Evolutionary conservation across 345 rosid species (phyloP).

Genomic region (Turritis glabra): DNA sequence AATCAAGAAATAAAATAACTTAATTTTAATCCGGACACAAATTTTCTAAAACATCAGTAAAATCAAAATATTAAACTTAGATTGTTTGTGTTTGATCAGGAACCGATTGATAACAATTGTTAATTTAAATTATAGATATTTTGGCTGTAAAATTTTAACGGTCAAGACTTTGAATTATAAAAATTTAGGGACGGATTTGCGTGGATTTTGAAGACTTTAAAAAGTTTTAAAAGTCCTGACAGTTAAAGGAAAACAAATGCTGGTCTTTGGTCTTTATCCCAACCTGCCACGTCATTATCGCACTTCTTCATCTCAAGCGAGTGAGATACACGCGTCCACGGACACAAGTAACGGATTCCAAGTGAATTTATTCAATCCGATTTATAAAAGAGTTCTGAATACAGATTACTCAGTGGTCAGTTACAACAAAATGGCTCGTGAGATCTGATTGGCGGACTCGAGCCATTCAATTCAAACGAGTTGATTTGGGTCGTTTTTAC

Average conservation of each 20-base stretch:
- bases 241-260: not conserved
- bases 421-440: conserved; percentile 3
- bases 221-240: no score
- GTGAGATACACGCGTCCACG: conserved; percentile 15
- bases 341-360: conserved; percentile 20
- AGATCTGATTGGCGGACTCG: conserved; percentile 39
- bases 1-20: not conserved
- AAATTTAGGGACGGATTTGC: no score
- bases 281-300: conserved; percentile 29
- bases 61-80: not conserved
- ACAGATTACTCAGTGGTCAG: not conserved
- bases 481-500: conserved; percentile 13
- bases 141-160: no score
- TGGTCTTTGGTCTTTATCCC: conserved; percentile 10
- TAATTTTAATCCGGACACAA: not conserved
- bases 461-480: conserved; percentile 19
- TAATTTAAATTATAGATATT: no score
- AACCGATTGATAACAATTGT: no score
- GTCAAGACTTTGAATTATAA: no score
- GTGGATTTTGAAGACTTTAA: no score
- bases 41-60: not conserved
- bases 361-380: conserved; percentile 2
- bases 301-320: not conserved
- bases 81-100: no score
- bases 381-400: not conserved